A percentile compares a stretch with the other conserved stretches of the same genome.
Evolutionary conservation across 2,329 filamentous ascomycete genomes (phyloP).

Genomic region (Trichoderma brevicompactum): DNA sequence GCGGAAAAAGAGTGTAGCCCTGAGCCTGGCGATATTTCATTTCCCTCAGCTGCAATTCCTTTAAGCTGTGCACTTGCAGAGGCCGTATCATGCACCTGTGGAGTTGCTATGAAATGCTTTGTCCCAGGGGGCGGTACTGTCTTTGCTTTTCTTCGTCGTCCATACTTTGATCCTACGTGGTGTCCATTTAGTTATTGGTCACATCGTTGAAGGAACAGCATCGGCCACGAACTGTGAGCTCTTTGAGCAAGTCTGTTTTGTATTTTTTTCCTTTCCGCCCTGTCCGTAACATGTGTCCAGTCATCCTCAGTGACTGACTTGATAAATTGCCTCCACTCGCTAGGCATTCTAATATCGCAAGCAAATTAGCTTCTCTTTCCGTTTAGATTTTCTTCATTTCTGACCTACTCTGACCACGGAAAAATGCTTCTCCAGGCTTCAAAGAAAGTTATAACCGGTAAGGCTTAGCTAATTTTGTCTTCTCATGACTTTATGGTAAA

Average conservation of each 20-base stretch:
- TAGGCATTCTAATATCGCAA: neutral
- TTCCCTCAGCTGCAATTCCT: too few relatives aligned
- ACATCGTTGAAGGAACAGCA: too few relatives aligned
- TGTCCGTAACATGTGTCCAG: conserved; percentile 4
- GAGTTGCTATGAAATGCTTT: too few relatives aligned
- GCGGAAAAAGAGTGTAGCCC: too few relatives aligned
- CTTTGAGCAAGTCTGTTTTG: conserved; percentile 20
- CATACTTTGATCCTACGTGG: neutral
- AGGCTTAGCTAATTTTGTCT: too few relatives aligned
- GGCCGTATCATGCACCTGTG: too few relatives aligned
- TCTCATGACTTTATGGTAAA: too few relatives aligned
- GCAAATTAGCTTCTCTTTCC: neutral
- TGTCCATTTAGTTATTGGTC: neutral
- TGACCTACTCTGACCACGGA: neutral
- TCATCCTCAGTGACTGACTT: neutral
- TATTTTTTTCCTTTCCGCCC: conserved; percentile 9
- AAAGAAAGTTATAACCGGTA: too few relatives aligned
- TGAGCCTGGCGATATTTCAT: too few relatives aligned
- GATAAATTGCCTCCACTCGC: conserved; percentile 5
- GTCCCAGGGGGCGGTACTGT: too few relatives aligned
- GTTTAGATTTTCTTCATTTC: neutral
- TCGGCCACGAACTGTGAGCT: conserved; percentile 1
- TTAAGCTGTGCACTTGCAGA: too few relatives aligned
- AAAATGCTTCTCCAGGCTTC: too few relatives aligned
- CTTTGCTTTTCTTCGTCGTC: conserved; percentile 1